These are phyloP conservation scores for Dryas drummondii DNA, from an alignment of 306 rosid species.

Conservation along the genomic window DNA sequence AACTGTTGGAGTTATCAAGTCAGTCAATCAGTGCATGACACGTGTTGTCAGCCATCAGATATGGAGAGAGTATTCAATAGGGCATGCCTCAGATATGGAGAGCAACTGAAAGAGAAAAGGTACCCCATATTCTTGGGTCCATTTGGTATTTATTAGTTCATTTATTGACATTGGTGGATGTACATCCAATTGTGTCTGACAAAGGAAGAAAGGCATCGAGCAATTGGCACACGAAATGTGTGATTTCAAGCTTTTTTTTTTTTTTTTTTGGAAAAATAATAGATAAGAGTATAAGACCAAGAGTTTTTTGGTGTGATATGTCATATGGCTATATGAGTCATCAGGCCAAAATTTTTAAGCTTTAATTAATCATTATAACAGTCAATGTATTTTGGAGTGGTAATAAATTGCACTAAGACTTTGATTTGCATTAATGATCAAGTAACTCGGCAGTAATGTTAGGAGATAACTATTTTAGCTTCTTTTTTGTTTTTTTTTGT, in stretches of 20 bases:
- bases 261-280: not conserved
- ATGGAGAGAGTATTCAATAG: too few species aligned
- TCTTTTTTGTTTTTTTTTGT: too few species aligned
- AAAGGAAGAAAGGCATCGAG: not conserved
- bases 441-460: not conserved
- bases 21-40: not conserved
- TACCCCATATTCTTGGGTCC: not conserved
- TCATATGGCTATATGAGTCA: too few species aligned
- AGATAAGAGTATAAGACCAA: too few species aligned
- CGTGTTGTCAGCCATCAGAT: constrained; percentile 2
- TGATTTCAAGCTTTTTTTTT: not conserved
- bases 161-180: not conserved
- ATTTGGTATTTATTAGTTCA: not conserved
- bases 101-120: not conserved
- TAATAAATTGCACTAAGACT: too few species aligned
- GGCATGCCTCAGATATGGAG: not conserved
- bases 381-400: too few species aligned
- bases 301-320: too few species aligned
- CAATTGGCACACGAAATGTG: not conserved
- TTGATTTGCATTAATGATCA: too few species aligned
- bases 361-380: too few species aligned
- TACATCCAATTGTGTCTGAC: not conserved
- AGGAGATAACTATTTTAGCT: not conserved
- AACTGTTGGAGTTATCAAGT: not conserved
- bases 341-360: too few species aligned